phyloP scores from a whole-genome alignment of 495 filamentous ascomycete genomes.

The Hypoxylon fuscum region DNA sequence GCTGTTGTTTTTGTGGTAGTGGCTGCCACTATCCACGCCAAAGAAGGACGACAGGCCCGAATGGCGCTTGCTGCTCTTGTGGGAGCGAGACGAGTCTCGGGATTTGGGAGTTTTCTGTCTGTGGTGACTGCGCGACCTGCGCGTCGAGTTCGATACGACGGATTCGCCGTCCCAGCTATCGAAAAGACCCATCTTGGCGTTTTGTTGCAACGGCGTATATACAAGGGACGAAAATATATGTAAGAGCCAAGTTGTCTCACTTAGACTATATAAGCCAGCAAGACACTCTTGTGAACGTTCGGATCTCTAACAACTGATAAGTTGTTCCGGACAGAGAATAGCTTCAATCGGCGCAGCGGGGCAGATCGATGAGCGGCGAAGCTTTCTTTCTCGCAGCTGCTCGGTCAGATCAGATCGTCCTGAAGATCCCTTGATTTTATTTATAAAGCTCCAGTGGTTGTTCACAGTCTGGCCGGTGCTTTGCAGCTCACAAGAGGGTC shows the following conservation, averaged over 20 bases:
- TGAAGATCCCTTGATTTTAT: no score
- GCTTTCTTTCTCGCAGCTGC: slow-evolving; percentile 21
- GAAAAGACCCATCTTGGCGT: slow-evolving; percentile 50
- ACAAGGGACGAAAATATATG: slow-evolving; percentile 2
- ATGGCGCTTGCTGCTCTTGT: slow-evolving; percentile 40
- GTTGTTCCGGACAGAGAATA: slow-evolving; percentile 7
- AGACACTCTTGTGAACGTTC: neutral
- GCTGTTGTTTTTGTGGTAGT: slow-evolving; percentile 49
- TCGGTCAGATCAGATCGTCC: slow-evolving; percentile 7
- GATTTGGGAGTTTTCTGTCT: slow-evolving; percentile 42
- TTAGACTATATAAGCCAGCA: slow-evolving; percentile 3
- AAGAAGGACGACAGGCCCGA: slow-evolving; percentile 45
- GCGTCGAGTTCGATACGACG: slow-evolving; percentile 50
- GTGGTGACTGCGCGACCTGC: slow-evolving; percentile 47
- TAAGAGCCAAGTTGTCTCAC: slow-evolving; percentile 26
- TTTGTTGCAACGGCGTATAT: slow-evolving; percentile 6
- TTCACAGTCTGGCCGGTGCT: no score
- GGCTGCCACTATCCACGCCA: slow-evolving; percentile 44
- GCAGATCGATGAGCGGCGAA: slow-evolving; percentile 8
- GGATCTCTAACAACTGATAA: neutral
- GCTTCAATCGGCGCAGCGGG: slow-evolving; percentile 15
- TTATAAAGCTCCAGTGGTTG: no score
- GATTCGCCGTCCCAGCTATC: slow-evolving; percentile 54
- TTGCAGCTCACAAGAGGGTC: neutral
- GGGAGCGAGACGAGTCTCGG: slow-evolving; percentile 43